Evolutionary conservation across 2,329 filamentous ascomycete genomes (phyloP), one percentile per base, ranked within the genome.

Genomic region (Akanthomyces muscarius): DNA sequence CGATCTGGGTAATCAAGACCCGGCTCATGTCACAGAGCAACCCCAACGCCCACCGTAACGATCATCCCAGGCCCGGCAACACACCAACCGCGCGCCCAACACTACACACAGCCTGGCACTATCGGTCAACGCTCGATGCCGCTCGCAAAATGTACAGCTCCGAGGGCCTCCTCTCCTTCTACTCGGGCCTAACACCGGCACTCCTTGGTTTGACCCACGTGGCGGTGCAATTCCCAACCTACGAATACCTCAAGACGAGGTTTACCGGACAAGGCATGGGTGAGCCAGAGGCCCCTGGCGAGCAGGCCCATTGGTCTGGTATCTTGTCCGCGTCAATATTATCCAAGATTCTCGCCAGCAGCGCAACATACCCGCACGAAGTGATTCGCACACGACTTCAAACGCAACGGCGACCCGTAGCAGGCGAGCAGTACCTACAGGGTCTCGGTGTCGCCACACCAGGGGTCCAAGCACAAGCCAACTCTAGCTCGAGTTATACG

Each of bases 1-100:
- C 95, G 0, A 99, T 99, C 65, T 99, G 95, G 95, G 95, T 99
- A 44, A 97, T 99, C 79, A 99, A 99, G 78, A 99, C 95, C 55
- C 85, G 95, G 68, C 85, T 99, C 69, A 98, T 98, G 95, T 97
- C 95, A 44, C 95, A 98, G 78, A 89, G 87, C 83, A 67, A 81
- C 77, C 74, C 67, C 44, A 67, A 70, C 65, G 80, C 75, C 72
- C 76, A 72, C 74, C 80, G 76, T 72, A 80, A 72, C 65, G 68
- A 70, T 66, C 78, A 80, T 65, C 80, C 83, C 51, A 80, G 80
- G 68, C 76, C 81, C 14, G 72, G 76, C 61, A 84, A 79, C 70
- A 85, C 82, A 2, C 82, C 84, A 23, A 85, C 84, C 3, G 78
- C 81, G 18, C 78, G 83, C 60, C 82, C 83, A 33, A 78, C 77